A percentile compares a stretch with the other conserved stretches of the same genome.
These are phyloP conservation scores for Rugonectria rugulosa DNA, from an alignment of 2,329 filamentous ascomycete species.

Conservation along the genomic window DNA sequence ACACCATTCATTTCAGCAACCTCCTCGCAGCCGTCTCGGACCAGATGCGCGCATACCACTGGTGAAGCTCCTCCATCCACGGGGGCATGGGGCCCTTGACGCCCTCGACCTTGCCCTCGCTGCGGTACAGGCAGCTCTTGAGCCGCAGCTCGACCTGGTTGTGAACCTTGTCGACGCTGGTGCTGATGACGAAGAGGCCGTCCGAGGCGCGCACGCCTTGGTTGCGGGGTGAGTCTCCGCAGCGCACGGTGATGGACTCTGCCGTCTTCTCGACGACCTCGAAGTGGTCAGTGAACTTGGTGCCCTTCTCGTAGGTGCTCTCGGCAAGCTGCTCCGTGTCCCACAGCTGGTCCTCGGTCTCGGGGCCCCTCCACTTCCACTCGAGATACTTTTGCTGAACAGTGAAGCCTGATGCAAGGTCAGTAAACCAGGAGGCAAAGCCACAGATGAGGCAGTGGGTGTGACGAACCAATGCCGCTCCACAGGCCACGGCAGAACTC, in stretches of 20 bases:
- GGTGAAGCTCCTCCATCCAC: constrained; percentile 42
- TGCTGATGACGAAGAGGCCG: constrained; percentile 71
- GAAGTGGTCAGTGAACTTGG: constrained; percentile 74
- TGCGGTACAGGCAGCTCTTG: constrained; percentile 69
- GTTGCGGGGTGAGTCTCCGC: constrained; percentile 70
- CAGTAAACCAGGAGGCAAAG: background rate
- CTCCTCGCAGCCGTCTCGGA: constrained; percentile 49
- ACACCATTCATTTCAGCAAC: constrained; percentile 45
- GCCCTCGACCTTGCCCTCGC: constrained; percentile 46
- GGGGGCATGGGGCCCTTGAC: constrained; percentile 42
- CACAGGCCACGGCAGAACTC: constrained; percentile 74
- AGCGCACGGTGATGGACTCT: constrained; percentile 67
- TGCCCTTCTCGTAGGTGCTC: constrained; percentile 69
- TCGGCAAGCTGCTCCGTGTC: constrained; percentile 59
- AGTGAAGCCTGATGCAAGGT: constrained; percentile 55
- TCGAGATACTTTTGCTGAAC: constrained; percentile 66
- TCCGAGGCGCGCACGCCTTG: constrained; percentile 64
- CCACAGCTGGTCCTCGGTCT: constrained; percentile 70
- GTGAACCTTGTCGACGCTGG: constrained; percentile 64
- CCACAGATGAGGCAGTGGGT: constrained; percentile 3
- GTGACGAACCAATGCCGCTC: constrained; percentile 66
- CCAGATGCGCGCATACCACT: constrained; percentile 53
- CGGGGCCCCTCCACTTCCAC: constrained; percentile 63
- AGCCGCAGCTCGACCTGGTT: constrained; percentile 69
- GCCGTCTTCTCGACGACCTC: constrained; percentile 72